Conservation (phyloP, 208 protist genomes). For the Leishmania turanica region DNA sequence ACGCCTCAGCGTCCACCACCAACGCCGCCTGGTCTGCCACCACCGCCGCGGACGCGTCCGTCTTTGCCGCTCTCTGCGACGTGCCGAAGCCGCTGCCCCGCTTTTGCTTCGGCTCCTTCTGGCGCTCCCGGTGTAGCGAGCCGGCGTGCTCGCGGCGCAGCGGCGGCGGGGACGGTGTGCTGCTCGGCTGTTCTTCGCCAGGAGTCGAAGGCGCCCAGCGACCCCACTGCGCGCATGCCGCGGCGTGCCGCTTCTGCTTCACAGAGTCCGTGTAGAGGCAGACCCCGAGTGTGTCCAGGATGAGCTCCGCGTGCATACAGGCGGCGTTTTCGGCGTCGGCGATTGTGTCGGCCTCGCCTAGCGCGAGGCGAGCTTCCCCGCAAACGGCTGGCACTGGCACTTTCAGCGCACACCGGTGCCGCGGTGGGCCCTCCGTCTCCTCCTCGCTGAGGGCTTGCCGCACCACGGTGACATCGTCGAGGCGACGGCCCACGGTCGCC, state of each 20-base stretch:
- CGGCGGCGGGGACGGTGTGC: conserved; percentile 74
- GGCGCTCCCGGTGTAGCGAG: conserved; percentile 72
- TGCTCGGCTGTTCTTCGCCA: conserved; percentile 23
- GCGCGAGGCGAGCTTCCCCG: conserved; percentile 70
- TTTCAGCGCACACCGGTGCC: conserved; percentile 49
- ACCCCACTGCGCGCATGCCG: conserved; percentile 55
- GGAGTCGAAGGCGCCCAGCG: conserved; percentile 53
- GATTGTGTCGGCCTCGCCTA: conserved; percentile 67
- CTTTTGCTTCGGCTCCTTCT: conserved; percentile 21
- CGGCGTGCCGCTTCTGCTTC: conserved; percentile 64
- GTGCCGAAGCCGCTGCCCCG: neutral
- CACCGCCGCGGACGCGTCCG: neutral
- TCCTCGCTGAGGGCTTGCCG: conserved; percentile 48
- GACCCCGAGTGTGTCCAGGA: conserved; percentile 86
- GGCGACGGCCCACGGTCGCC: conserved; percentile 59
- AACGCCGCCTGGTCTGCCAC: neutral
- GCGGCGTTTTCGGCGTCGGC: conserved; percentile 75
- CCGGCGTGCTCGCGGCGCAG: conserved; percentile 65
- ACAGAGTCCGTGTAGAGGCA: conserved; percentile 63
- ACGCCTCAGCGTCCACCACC: neutral
- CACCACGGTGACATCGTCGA: conserved; percentile 69
- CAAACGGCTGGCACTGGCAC: conserved; percentile 73
- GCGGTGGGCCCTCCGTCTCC: conserved; percentile 36
- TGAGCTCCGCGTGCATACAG: conserved; percentile 90
- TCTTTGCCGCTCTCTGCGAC: neutral